Conservation (phyloP, 306 rosid genomes). For the Cajanus cajan region DNA sequence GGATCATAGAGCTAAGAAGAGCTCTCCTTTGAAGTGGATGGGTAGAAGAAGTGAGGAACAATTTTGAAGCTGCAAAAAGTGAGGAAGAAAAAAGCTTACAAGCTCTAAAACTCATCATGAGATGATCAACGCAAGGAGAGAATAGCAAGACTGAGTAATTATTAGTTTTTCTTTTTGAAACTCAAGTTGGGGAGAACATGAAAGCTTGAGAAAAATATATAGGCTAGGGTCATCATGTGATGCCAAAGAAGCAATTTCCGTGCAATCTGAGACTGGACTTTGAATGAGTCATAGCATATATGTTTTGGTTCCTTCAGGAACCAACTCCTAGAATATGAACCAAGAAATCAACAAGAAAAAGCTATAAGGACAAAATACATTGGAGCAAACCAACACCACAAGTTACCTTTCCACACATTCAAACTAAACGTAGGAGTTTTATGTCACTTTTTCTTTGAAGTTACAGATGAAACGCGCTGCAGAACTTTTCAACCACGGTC, state of each 20-base stretch:
- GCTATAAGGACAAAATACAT: constrained; percentile 7
- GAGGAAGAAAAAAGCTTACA: constrained; percentile 18
- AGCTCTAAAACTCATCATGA: constrained; percentile 43
- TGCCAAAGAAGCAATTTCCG: constrained; percentile 29
- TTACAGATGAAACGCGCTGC: constrained; percentile 30
- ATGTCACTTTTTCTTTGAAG: constrained; percentile 21
- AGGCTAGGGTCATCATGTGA: not conserved
- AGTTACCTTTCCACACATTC: constrained; percentile 15
- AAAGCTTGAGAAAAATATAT: constrained; percentile 19
- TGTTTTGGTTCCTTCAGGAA: not conserved
- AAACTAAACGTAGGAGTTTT: constrained; percentile 8
- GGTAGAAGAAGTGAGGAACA: constrained; percentile 14
- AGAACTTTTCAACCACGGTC: not conserved
- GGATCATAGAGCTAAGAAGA: constrained; percentile 5
- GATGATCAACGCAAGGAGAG: not conserved
- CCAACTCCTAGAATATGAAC: not conserved
- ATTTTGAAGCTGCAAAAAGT: constrained; percentile 33
- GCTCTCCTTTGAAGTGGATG: constrained; percentile 22
- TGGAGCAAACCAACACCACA: not conserved
- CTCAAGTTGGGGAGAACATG: not conserved
- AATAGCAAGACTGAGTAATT: not conserved
- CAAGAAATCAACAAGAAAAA: constrained; percentile 26
- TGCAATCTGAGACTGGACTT: constrained; percentile 24
- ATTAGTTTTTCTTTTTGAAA: not conserved
- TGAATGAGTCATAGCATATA: constrained; percentile 36